Conservation (phyloP, 208 protist species). For the Trypanosoma theileri region DNA sequence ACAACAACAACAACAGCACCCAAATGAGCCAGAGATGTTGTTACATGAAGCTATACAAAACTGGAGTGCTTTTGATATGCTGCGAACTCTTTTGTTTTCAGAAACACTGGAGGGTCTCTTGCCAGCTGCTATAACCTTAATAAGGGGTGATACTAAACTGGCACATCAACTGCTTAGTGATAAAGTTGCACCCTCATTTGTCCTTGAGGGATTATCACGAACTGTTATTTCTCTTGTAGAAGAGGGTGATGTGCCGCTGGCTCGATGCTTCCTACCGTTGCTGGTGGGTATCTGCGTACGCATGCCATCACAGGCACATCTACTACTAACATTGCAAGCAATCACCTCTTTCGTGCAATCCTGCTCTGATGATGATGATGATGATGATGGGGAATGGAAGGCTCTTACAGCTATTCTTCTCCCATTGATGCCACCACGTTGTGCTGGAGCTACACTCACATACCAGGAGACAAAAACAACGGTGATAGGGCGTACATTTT, state of each 20-base stretch:
- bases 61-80: constrained; percentile 17
- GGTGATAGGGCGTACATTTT: constrained; percentile 22
- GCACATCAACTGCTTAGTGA: constrained; percentile 37
- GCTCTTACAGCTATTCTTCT: not conserved
- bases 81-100: constrained; percentile 28
- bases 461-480: constrained; percentile 19
- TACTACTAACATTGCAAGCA: constrained; percentile 34
- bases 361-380: constrained; percentile 15
- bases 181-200: constrained; percentile 35
- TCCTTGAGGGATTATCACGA: constrained; percentile 32
- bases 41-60: constrained; percentile 25
- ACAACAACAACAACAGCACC: too few relatives aligned
- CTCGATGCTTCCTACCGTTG: constrained; percentile 47
- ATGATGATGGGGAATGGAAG: constrained; percentile 14
- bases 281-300: constrained; percentile 38
- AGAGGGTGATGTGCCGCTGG: constrained; percentile 52
- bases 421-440: not conserved
- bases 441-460: not conserved
- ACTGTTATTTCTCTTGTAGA: constrained; percentile 33
- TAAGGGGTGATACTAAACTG: constrained; percentile 31
- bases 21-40: constrained; percentile 22
- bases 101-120: constrained; percentile 28
- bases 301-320: constrained; percentile 31
- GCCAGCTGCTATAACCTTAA: constrained; percentile 34
- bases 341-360: constrained; percentile 35